A percentile compares a stretch with the other conserved stretches of the same genome.
These are phyloP conservation scores for Aspergillus japonicus DNA, from an alignment of 2,329 filamentous ascomycete species.

Conservation along the genomic window DNA sequence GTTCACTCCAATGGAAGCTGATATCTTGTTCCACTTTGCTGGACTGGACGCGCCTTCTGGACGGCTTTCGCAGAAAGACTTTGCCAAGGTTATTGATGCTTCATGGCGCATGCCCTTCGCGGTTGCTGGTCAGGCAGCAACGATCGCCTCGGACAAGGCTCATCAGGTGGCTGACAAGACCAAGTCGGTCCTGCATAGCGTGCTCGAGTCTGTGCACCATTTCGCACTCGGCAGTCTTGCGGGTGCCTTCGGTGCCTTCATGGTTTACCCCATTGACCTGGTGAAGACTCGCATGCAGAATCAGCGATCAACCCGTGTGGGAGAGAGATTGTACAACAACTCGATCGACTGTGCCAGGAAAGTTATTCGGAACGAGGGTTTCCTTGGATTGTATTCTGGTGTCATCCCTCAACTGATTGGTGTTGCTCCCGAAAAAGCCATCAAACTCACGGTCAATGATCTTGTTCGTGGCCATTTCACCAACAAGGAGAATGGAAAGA, in stretches of 20 bases:
- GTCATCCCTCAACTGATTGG: slow-evolving; percentile 93
- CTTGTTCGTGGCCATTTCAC: slow-evolving; percentile 75
- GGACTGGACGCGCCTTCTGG: slow-evolving; percentile 87
- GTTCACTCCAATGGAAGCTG: slow-evolving; percentile 97
- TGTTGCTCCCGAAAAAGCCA: slow-evolving; percentile 98
- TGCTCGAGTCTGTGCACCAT: slow-evolving; percentile 81
- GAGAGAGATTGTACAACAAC: slow-evolving; percentile 92
- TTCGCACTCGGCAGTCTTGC: slow-evolving; percentile 86
- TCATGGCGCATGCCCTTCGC: slow-evolving; percentile 74
- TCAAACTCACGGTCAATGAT: slow-evolving; percentile 98
- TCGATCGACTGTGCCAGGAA: slow-evolving; percentile 93
- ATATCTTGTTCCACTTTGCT: slow-evolving; percentile 98
- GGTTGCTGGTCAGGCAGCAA: slow-evolving; percentile 49
- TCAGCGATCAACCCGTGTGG: slow-evolving; percentile 78
- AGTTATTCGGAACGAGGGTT: slow-evolving; percentile 87
- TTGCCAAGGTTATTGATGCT: slow-evolving; percentile 90
- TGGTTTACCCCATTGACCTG: slow-evolving; percentile 98
- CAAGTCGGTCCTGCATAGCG: slow-evolving; percentile 59
- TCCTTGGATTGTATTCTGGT: slow-evolving; percentile 87
- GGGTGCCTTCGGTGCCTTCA: slow-evolving; percentile 96
- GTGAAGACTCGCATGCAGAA: slow-evolving; percentile 99
- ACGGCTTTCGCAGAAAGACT: slow-evolving; percentile 76
- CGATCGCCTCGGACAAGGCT: slow-evolving; percentile 44
- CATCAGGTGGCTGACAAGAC: slow-evolving; percentile 57
- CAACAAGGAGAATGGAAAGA: slow-evolving; percentile 69